Base-by-base conservation (phyloP, 1,284 basidiomycete species). In the Malassezia slooffiae region DNA sequence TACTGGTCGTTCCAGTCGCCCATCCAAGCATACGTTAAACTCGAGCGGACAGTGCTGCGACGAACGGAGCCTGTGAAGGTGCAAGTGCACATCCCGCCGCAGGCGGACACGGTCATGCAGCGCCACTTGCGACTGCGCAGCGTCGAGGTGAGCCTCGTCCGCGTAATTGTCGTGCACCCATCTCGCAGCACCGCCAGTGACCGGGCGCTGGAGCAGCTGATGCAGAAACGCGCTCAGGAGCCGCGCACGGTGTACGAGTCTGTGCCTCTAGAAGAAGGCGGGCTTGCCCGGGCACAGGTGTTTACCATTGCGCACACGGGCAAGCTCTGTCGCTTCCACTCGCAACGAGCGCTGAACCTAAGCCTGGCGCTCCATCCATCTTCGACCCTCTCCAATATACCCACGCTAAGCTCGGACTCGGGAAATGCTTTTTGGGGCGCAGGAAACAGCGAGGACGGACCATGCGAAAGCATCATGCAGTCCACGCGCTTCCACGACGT, bases 401-500 rank as follows among this genome's bases (percentile, higher is more conserved):
- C 64, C 43, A 62, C 66, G 50, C 58, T n/a, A n/a, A 59, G 2
- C 60, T 65, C 15, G 55, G 50, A 1, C 39, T 55, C 1, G 62
- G 57, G n/a, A n/a, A n/a, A n/a, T n/a, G n/a, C n/a, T n/a, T n/a
- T n/a, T n/a, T n/a, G n/a, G n/a, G n/a, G n/a, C n/a, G n/a, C n/a
- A n/a, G n/a, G n/a, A n/a, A n/a, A n/a, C n/a, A n/a, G n/a, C 12
- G 65, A 60, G 12, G 62, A 60, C 11, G 58, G 60, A 10, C 53
- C 58, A 9, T 69, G 66, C 45, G 62, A 66, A 43, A 60, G 60
- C 28, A 57, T 69, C 43, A 59, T 52, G 19, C 66, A 69, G 35
- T 57, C 63, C 37, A 69, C 66, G 0, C 34, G 58, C 4, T 47
- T 67, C 40, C 65, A 67, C 43, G 51, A 49, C n/a, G 58, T 69